These are phyloP conservation scores for Crucibulum laeve DNA, from an alignment of 768 basidiomycete species.

Conservation along the genomic window DNA sequence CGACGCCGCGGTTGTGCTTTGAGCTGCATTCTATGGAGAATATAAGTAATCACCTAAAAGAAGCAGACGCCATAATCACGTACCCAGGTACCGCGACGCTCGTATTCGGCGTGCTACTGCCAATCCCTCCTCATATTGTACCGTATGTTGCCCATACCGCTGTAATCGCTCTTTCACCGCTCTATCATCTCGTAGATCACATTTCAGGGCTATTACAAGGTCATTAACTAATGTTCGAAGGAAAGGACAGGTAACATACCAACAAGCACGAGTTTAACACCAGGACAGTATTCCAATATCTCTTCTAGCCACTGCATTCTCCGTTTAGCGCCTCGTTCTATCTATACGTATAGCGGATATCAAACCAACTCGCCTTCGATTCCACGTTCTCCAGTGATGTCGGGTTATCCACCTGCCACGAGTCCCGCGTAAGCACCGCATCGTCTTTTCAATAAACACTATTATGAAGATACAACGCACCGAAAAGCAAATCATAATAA, in stretches of 20 bases:
- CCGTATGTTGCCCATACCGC: slow-evolving; percentile 63
- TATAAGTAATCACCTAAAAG: no score
- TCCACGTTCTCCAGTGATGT: slow-evolving; percentile 96
- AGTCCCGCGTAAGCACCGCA: no score
- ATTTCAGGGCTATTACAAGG: slow-evolving; percentile 72
- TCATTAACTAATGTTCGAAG: slow-evolving; percentile 5
- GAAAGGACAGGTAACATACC: slow-evolving; percentile 49
- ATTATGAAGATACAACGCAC: slow-evolving; percentile 38
- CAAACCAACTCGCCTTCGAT: slow-evolving; percentile 55
- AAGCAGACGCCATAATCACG: slow-evolving; percentile 14
- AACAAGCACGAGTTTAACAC: slow-evolving; percentile 92
- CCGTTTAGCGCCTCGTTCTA: background rate
- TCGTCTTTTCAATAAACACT: no score
- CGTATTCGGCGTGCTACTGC: slow-evolving; percentile 87
- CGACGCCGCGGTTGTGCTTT: slow-evolving; percentile 93
- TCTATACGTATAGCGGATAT: background rate
- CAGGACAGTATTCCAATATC: slow-evolving; percentile 88
- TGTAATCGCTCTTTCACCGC: slow-evolving; percentile 67
- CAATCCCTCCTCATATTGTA: slow-evolving; percentile 92
- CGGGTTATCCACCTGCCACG: slow-evolving; percentile 93
- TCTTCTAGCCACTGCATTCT: slow-evolving; percentile 83
- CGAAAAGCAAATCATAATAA: slow-evolving; percentile 95
- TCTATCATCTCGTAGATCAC: slow-evolving; percentile 87
- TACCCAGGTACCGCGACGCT: slow-evolving; percentile 89
- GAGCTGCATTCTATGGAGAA: slow-evolving; percentile 94